phyloP scores from a whole-genome alignment of 345 rosid genomes.

The Ceriops zippeliana region DNA sequence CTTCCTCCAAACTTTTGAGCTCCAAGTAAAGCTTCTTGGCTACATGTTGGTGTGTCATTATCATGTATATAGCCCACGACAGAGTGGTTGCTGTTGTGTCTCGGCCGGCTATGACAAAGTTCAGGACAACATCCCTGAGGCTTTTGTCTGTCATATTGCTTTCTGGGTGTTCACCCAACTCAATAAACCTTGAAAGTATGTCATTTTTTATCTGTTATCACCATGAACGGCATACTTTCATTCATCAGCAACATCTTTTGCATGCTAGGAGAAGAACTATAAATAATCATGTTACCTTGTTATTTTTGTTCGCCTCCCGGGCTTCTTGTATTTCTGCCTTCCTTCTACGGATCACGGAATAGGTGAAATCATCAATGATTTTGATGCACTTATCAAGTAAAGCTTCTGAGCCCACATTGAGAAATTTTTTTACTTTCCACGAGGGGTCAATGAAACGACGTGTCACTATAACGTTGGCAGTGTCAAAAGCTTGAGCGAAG shows the following conservation, averaged over 20 bases:
- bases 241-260: not conserved
- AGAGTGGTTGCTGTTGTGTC: slow-evolving; percentile 97
- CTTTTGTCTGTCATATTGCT: slow-evolving; percentile 61
- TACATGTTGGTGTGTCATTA: slow-evolving; percentile 52
- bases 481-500: slow-evolving; percentile 85
- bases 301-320: slow-evolving; percentile 23
- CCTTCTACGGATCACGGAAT: slow-evolving; percentile 66
- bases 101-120: slow-evolving; percentile 93
- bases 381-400: slow-evolving; percentile 74
- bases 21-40: slow-evolving; percentile 67
- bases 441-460: slow-evolving; percentile 85
- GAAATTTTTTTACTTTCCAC: slow-evolving; percentile 72
- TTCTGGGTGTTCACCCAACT: slow-evolving; percentile 68
- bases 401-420: slow-evolving; percentile 84
- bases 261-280: not conserved
- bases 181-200: slow-evolving; percentile 72
- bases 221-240: slow-evolving; percentile 6
- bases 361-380: slow-evolving; percentile 70
- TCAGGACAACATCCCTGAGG: slow-evolving; percentile 81
- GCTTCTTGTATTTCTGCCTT: slow-evolving; percentile 60
- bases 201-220: slow-evolving; percentile 65
- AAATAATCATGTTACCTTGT: slow-evolving; percentile 32
- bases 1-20: slow-evolving; percentile 61
- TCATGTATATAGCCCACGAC: slow-evolving; percentile 83
- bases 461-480: slow-evolving; percentile 75